Base-by-base conservation (phyloP, 2,329 filamentous ascomycete genomes). In the Aspergillus sp. region DNA sequence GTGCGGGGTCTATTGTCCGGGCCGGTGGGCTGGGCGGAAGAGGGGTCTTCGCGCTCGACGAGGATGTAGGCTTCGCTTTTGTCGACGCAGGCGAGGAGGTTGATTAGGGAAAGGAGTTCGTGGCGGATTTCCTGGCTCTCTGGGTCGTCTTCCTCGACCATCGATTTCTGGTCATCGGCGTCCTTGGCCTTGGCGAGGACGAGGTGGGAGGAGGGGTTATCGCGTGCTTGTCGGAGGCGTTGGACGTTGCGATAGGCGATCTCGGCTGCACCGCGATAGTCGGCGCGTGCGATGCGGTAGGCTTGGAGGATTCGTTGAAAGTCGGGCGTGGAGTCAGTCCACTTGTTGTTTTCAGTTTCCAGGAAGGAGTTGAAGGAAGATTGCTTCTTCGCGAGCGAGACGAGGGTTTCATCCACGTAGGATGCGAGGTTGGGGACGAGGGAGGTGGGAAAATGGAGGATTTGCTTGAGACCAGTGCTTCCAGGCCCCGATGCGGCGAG, bases 231-330 rank as follows among this genome's bases (percentile, higher is more conserved):
- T 35, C 69, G 67, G 19, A 83, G 70, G 6, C 74, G 72, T 53
- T 80, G 74, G 7, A 83, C 69, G 15, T 77, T 75, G 45, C 78
- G 75, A 53, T 81, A 76, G 2, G 81, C 69, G 10, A 80, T 72
- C 37, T 77, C 74, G 1, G 81, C 79, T 2, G 82, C 82, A 44
- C 91, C 93, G 41, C 91, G 87, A 75, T 90, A 95, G 70, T 97
- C 88, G 60, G 83, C 82, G 56, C 85, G 85, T 53, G 83, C 83
- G 55, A 95, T 85, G 45, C 93, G 83, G 82, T 91, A 96, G 3
- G 90, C 84, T 66, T 96, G 95, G 43, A 97, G 80, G 48, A 96
- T 85, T 60, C 91, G 87, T 63, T 93, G 88, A 63, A 90, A 95
- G 3, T 88, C 86, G 0, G 83, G 79, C 7, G 69, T 69, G 30